These are phyloP conservation scores for Plasmodium sp. DNA, from an alignment of 169 alveolate species.

Conservation along the genomic window DNA sequence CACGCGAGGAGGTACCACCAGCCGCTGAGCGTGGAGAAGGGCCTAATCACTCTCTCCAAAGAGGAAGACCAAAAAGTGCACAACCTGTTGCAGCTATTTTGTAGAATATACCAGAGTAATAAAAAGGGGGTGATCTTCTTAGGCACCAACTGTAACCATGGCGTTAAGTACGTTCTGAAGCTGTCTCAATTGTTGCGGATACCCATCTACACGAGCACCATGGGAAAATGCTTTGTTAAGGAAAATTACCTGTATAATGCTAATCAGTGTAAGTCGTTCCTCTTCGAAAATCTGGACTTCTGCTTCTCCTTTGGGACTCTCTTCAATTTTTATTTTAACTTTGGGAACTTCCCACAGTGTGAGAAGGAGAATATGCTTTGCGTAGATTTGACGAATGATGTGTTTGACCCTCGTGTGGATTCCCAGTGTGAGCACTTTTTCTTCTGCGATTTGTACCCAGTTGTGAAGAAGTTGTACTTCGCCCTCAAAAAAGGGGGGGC, in stretches of 20 bases:
- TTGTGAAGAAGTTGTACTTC: constrained; percentile 35
- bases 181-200: constrained; percentile 17
- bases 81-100: not conserved
- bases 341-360: constrained; percentile 50
- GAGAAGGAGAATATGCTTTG: constrained; percentile 54
- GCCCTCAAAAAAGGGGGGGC: not conserved
- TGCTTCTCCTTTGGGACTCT: constrained; percentile 39
- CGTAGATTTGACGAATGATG: constrained; percentile 27
- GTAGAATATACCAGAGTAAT: constrained; percentile 18
- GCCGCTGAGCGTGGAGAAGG: not conserved
- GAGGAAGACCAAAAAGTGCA: not conserved
- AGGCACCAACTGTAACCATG: constrained; percentile 61
- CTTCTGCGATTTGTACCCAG: constrained; percentile 22
- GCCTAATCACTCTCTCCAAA: not conserved
- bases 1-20: not conserved
- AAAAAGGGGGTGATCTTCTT: constrained; percentile 57
- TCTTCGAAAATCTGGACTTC: constrained; percentile 52
- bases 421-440: not conserved
- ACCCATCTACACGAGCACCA: constrained; percentile 54
- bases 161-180: constrained; percentile 44
- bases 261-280: constrained; percentile 53
- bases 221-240: constrained; percentile 45
- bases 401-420: not conserved
- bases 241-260: constrained; percentile 64
- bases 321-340: constrained; percentile 66